Base-by-base conservation (phyloP, 148 eudicot genomes). In the Chenopodium suecicum region DNA sequence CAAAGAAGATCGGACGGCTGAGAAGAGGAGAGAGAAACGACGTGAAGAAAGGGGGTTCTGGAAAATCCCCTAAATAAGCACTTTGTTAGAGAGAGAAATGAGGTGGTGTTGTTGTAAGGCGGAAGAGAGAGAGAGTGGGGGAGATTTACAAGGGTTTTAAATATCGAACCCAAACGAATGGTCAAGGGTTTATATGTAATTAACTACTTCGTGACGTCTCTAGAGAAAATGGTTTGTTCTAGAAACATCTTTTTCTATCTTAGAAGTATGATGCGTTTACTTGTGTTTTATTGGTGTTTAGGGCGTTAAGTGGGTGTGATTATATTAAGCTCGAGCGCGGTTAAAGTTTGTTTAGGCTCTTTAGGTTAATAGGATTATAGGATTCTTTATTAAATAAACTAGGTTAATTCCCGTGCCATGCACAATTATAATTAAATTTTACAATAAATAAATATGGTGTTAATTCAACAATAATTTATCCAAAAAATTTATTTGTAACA, bases 1-100 rank as follows among this genome's bases (percentile, higher is more conserved):
- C 34, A 23, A 27, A 41, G 50, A 46, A 11, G 81, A 78, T 73
- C 81, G 81, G 56, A 83, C 78, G 81, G 78, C 85, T 66, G 85
- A 27, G 63, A 63, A 78, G 29, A 17, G 20, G 62, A 66, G 73
- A 52, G 73, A 48, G 62, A 27, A 31, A 50, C 54, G 54, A 50
- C 54, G 54, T 48, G 52, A 54, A 54, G 60, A 16, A 2, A 20
- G 74, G 56, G 62, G 17, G 11, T 75, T 66, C 76, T 75, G 76
- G 84, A 82, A 70, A 10, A n/a, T 63, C 70, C 77, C 64, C 41
- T 20, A 37, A 63, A 58, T 63, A 31, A 2, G 9, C 12, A 62
- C 12, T 76, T 19, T 77, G 5, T 2, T 10, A 14, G 14, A 27
- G 37, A 29, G n/a, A 6, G 70, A 27, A 14, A 17, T 29, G 41